Percentiles rank a stretch among this genome's conserved stretches.
Evolutionary conservation across 495 filamentous ascomycete species (phyloP).

Genomic region (Cetradonia linearis): DNA sequence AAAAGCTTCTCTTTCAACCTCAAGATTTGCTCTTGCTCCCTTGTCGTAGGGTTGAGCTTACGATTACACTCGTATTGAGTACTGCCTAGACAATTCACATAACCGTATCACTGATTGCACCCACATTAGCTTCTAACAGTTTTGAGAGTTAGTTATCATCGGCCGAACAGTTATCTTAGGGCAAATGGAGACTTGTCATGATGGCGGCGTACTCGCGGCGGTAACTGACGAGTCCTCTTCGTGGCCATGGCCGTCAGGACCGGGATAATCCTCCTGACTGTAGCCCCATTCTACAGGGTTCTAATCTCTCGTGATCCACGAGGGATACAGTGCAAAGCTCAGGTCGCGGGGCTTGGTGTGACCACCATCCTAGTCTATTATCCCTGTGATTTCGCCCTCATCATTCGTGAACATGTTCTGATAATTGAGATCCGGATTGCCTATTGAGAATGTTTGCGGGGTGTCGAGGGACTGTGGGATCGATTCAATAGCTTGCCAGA

Average conservation of each 20-base stretch:
- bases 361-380: constrained; percentile 39
- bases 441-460: constrained; percentile 3
- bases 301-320: constrained; percentile 32
- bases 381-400: constrained; percentile 31
- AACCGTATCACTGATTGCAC: background rate
- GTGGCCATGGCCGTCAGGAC: background rate
- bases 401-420: constrained; percentile 36
- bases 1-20: too few relatives aligned
- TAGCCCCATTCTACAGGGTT: constrained; percentile 17
- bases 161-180: background rate
- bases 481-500: constrained; percentile 9
- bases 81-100: too few relatives aligned
- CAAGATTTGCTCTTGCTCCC: background rate
- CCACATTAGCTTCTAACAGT: background rate
- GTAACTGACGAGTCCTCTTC: constrained; percentile 11
- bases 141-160: background rate
- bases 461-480: background rate
- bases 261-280: background rate
- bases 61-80: too few relatives aligned
- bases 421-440: constrained; percentile 29
- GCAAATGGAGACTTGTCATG: background rate
- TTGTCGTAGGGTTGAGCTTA: too few relatives aligned
- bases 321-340: constrained; percentile 25
- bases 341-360: constrained; percentile 25
- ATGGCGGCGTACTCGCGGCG: background rate